These are phyloP conservation scores for Xerocomellus amylosporus DNA, from an alignment of 768 basidiomycete genomes.

Conservation along the genomic window DNA sequence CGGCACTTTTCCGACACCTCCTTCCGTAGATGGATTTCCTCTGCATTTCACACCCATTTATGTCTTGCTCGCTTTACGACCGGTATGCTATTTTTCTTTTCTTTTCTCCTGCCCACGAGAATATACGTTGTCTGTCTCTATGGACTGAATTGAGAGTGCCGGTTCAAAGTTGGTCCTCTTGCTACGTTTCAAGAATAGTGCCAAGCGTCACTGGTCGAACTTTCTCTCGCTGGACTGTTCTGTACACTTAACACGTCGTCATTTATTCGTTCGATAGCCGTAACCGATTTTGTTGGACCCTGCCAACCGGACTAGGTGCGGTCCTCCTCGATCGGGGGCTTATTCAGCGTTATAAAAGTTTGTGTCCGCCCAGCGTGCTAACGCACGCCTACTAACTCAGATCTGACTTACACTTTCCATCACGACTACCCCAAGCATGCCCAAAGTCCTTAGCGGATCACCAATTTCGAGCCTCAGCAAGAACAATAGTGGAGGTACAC, in stretches of 20 bases:
- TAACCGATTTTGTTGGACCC: too few species aligned
- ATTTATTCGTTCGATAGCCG: too few species aligned
- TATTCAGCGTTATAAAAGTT: too few species aligned
- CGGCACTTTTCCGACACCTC: constrained; percentile 20
- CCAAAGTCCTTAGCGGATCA: constrained; percentile 31
- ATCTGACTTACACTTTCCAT: neutral
- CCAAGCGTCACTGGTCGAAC: neutral
- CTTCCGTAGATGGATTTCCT: constrained; percentile 34
- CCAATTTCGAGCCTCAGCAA: constrained; percentile 1
- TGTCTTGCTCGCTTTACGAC: constrained; percentile 66
- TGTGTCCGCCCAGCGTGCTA: too few species aligned
- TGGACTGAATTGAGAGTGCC: neutral
- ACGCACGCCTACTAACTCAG: neutral
- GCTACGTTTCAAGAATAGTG: neutral
- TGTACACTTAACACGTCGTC: too few species aligned
- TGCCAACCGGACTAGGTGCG: too few species aligned
- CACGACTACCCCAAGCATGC: constrained; percentile 31
- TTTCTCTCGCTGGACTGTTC: neutral
- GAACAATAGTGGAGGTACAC: neutral
- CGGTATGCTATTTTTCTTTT: constrained; percentile 44
- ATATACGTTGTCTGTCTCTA: constrained; percentile 39
- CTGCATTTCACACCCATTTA: constrained; percentile 63
- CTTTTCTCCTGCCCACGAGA: constrained; percentile 28
- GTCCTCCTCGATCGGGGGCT: too few species aligned
- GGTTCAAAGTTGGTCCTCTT: too few species aligned